A percentile compares a stretch with the other conserved stretches of the same genome.
These are phyloP conservation scores for Endoconidiophora laricicola DNA, from an alignment of 2,329 filamentous ascomycete genomes.

Conservation along the genomic window DNA sequence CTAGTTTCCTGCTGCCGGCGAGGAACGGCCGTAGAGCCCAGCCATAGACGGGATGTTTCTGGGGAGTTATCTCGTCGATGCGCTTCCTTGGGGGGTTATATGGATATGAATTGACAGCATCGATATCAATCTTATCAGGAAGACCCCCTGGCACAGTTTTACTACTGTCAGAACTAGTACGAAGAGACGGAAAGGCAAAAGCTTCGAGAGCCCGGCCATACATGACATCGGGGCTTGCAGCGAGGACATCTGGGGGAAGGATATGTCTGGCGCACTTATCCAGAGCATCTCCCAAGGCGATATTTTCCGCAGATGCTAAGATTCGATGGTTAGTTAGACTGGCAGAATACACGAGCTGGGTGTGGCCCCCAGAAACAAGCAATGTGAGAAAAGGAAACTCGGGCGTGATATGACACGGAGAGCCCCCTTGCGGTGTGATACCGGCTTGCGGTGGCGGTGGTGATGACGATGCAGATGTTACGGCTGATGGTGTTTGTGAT, in stretches of 20 bases:
- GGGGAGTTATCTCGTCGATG: slow-evolving; percentile 37
- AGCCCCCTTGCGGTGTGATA: neutral
- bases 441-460: neutral
- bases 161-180: no score
- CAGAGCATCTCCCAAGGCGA: slow-evolving; percentile 76
- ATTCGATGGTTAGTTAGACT: slow-evolving; percentile 53
- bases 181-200: slow-evolving; percentile 51
- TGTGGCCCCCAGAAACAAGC: slow-evolving; percentile 84
- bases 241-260: slow-evolving; percentile 44
- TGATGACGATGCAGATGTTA: neutral
- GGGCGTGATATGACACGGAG: neutral
- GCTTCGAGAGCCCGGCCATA: slow-evolving; percentile 66
- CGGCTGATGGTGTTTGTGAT: slow-evolving; percentile 12
- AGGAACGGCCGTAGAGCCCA: slow-evolving; percentile 60
- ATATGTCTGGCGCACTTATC: slow-evolving; percentile 74
- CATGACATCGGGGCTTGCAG: slow-evolving; percentile 44
- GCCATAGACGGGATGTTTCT: slow-evolving; percentile 20
- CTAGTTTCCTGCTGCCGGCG: slow-evolving; percentile 36
- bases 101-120: slow-evolving; percentile 20
- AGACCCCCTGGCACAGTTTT: no score
- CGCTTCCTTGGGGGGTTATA: slow-evolving; percentile 44
- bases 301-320: slow-evolving; percentile 56
- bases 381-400: slow-evolving; percentile 73
- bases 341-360: slow-evolving; percentile 62
- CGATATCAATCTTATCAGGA: slow-evolving; percentile 1